phyloP scores from a whole-genome alignment of 257 asterid species.

The Nemophila menziesii region DNA sequence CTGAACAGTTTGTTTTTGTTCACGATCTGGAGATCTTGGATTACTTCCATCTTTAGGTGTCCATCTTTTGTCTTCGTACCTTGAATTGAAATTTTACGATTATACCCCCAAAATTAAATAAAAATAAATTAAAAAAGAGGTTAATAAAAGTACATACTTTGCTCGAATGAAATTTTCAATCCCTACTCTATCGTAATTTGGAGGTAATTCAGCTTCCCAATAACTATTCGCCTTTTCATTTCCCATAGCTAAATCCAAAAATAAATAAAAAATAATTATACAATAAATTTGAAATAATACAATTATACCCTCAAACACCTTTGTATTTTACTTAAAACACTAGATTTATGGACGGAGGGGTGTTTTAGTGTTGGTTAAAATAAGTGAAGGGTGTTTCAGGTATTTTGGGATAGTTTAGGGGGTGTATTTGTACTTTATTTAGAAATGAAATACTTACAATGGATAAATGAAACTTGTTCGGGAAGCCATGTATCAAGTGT shows the following conservation, averaged over 20 bases:
- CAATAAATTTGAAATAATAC: no score
- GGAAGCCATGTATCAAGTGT: slow-evolving; percentile 99
- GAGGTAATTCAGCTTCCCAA: slow-evolving; percentile 99
- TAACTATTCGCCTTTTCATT: slow-evolving; percentile 89
- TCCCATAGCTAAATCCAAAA: slow-evolving; percentile 71
- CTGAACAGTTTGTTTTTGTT: slow-evolving; percentile 51
- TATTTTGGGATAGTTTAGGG: no score
- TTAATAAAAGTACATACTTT: slow-evolving; percentile 47
- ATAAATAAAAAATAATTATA: no score
- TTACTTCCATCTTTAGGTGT: slow-evolving; percentile 62
- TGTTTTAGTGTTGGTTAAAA: no score
- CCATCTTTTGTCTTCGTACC: slow-evolving; percentile 99
- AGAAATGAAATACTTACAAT: slow-evolving; percentile 42
- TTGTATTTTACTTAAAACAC: no score
- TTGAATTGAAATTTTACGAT: slow-evolving; percentile 18
- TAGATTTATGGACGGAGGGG: no score
- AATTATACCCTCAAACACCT: no score
- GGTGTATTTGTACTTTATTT: background rate
- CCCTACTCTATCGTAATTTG: slow-evolving; percentile 97
- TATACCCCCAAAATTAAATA: slow-evolving; percentile 10
- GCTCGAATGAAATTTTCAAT: slow-evolving; percentile 99
- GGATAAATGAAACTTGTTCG: slow-evolving; percentile 95
- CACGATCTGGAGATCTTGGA: slow-evolving; percentile 46
- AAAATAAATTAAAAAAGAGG: slow-evolving; percentile 1
- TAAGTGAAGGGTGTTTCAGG: no score